These are phyloP conservation scores for Fermentozyma sake DNA, from an alignment of 1,139 yeast species.

Conservation along the genomic window DNA sequence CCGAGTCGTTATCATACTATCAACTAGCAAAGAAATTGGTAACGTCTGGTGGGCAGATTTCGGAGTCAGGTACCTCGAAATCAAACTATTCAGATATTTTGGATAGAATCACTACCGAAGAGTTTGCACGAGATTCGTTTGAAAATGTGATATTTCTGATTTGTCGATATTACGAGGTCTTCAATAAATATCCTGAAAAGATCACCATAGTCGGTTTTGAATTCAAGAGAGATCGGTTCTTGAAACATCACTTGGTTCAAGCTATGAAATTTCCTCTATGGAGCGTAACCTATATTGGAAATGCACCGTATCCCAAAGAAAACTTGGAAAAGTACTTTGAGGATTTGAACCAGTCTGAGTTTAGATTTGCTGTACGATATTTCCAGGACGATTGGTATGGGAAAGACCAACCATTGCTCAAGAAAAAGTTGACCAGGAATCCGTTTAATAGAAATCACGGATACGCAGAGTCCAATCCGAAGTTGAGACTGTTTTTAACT, in stretches of 20 bases:
- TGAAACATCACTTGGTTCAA: constrained; percentile 46
- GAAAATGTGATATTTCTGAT: constrained; percentile 70
- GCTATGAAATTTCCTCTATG: constrained; percentile 39
- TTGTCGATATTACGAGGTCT: constrained; percentile 49
- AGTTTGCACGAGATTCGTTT: constrained; percentile 75
- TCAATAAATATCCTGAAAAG: constrained; percentile 43
- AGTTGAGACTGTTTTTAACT: constrained; percentile 17
- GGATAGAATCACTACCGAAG: constrained; percentile 47
- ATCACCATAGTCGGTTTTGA: constrained; percentile 69
- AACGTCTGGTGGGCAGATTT: too few species aligned
- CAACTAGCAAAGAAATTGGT: constrained; percentile 23
- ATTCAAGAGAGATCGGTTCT: constrained; percentile 61
- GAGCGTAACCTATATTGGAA: constrained; percentile 49
- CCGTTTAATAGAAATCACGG: constrained; percentile 51
- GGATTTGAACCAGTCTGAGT: constrained; percentile 45
- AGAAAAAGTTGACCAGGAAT: constrained; percentile 51
- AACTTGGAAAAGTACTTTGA: constrained; percentile 29
- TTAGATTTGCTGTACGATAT: constrained; percentile 48
- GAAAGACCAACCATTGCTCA: constrained; percentile 30
- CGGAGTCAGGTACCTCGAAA: too few species aligned
- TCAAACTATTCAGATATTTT: too few species aligned
- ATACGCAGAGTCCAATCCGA: constrained; percentile 31
- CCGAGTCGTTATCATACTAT: constrained; percentile 62
- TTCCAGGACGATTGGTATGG: constrained; percentile 66
- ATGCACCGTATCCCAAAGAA: constrained; percentile 51